Base-by-base conservation (phyloP, 352 stramenopile species). In the Pythium monospermum region DNA sequence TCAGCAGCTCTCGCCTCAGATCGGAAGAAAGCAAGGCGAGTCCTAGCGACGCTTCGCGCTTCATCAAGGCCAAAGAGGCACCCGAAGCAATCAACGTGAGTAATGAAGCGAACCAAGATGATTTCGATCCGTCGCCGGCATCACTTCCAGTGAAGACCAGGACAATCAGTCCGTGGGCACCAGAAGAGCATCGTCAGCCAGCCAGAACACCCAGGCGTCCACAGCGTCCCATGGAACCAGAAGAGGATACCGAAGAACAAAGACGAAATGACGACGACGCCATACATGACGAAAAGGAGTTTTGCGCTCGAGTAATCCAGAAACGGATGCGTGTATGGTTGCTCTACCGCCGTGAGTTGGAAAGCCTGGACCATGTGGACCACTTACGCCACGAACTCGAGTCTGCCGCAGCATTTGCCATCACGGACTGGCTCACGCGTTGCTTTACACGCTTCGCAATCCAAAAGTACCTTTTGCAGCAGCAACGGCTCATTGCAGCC, bases 281-380 rank as follows among this genome's bases (percentile, higher is more conserved):
- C n/a, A n/a, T n/a, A n/a, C n/a, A n/a, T n/a, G n/a, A n/a, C n/a
- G n/a, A n/a, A n/a, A n/a, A n/a, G n/a, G 55, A 47, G 2, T 27
- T 27, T 25, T 44, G 45, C 1, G 45, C 38, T 1, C 39, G 53
- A 2, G n/a, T 55, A 25, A 6, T 61, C 0, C 45, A 56, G n/a
- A 32, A 23, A 18, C 15, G 27, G 4, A 15, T 42, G 19, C 57
- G 44, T 0, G 26, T 64, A 43, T 45, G 35, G 36, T 27, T 59
- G n/a, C 32, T 64, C 6, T 55, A 53, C 18, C 42, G 33, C 4
- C 44, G 32, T 0, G 57, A 64, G 32, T 28, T 10, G 1, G 42
- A 58, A 15, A 59, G 42, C 15, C n/a, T 59, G 15, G 8, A 21
- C 0, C 35, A 64, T 0, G 49, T 64, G 6, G 15, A 56, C 13